Percentiles rank a stretch among this genome's conserved stretches.
phyloP scores from a whole-genome alignment of 2,329 filamentous ascomycete species.

The Ceratocystis destructans region DNA sequence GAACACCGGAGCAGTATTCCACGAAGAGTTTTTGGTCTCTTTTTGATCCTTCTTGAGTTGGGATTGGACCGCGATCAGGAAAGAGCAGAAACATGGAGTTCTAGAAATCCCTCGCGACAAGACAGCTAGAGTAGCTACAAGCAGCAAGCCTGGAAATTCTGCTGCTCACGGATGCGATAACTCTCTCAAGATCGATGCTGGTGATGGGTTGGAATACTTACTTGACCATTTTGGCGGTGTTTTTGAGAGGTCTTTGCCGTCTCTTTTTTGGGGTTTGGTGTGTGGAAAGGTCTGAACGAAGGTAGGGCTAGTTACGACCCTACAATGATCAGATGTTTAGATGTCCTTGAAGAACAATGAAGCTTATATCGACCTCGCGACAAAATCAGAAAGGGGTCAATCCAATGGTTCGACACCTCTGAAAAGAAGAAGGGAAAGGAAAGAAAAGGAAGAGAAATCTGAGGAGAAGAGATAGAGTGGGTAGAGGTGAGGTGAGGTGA shows the following conservation, averaged over 20 bases:
- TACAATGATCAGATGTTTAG: slow-evolving; percentile 19
- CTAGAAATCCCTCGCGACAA: background rate
- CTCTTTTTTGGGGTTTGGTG: slow-evolving; percentile 21
- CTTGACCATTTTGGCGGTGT: slow-evolving; percentile 99
- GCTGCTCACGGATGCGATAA: background rate
- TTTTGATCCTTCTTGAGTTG: background rate
- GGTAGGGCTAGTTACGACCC: slow-evolving; percentile 33
- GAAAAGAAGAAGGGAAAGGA: slow-evolving; percentile 13
- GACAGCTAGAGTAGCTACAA: background rate
- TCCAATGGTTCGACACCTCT: slow-evolving; percentile 19
- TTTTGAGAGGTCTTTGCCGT: slow-evolving; percentile 28
- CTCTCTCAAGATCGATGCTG: background rate
- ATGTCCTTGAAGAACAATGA: slow-evolving; percentile 13
- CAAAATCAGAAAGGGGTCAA: slow-evolving; percentile 17
- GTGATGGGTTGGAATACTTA: slow-evolving; percentile 43
- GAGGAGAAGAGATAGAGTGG: slow-evolving; percentile 8
- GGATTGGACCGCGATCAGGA: background rate
- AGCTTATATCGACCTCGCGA: slow-evolving; percentile 14
- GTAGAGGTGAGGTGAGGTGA: slow-evolving; percentile 10
- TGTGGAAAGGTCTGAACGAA: slow-evolving; percentile 25
- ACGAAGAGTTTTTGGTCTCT: slow-evolving; percentile 9
- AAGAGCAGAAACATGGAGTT: background rate
- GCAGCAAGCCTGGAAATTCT: background rate
- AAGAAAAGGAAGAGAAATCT: slow-evolving; percentile 12
- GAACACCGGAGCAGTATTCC: background rate